Base-by-base conservation (phyloP, 2,329 filamentous ascomycete species). In the Falciphora oryzae region DNA sequence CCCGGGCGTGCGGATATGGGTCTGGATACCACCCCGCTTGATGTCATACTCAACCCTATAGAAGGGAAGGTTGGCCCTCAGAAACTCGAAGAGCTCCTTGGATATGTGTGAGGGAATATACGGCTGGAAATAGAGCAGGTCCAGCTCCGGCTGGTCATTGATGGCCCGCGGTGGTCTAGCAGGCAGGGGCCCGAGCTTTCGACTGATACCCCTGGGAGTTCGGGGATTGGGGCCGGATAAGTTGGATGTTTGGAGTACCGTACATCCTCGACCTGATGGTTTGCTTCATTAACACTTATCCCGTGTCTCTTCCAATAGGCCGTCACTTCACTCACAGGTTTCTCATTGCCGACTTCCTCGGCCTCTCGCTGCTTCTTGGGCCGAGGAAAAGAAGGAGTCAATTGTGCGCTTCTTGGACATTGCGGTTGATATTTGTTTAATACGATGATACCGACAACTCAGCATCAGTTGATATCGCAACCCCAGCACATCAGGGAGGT, bases 11-110 rank as follows among this genome's bases (percentile, higher is more conserved):
- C 75, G 75, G 72, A 93, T 86, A 28, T 84, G 79, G 0, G 87
- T 89, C 64, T 87, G 82, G 1, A 84, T 74, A 1, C 84, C 82
- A 3, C 85, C 85, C 10, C 91, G 84, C 64, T 85, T 88, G 70
- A 93, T 91, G 38, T 81, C 86, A 70, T 93, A 93, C 69, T 86
- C 82, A 4, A 93, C 90, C 63, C 89, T 83, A 70, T 93, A 92
- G 75, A 93, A 93, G 11, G 89, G 89, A 1, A 94, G 76, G 66
- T 89, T 83, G n/a, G 80, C 75, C 1, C 91, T 85, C 1, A 94
- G 80, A 71, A 92, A 92, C 18, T 85, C 77, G 74, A 93, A 94
- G 0, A 92, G 75, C 4, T 84, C 78, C 4, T 80, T 79, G 27
- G 85, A 80, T 14, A 85, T 78, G 16, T 81, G 74, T 2, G 79